Base-by-base conservation (phyloP, 805 yeast species). In the Myxozyma monticola region DNA sequence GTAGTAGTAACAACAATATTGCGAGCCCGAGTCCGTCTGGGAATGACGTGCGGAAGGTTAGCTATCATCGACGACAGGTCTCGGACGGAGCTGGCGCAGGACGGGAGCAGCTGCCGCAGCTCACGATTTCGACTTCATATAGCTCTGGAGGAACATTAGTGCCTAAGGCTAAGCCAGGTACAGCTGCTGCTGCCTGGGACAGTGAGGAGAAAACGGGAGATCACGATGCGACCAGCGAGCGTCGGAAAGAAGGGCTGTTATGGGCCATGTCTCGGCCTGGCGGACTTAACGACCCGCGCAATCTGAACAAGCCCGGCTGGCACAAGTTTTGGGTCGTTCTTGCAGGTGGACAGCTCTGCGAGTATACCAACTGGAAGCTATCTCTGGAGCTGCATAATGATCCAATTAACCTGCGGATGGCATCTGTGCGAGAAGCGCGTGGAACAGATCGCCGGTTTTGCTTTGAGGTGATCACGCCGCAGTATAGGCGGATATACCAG, bases 271-370 rank as follows among this genome's bases (percentile, higher is more conserved):
- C 69, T 10, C 62, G 71, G 7, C 73, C 76, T 7, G 68, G 65
- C 0, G 67, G 67, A 10, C 54, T 63, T 15, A 50, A 62, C 45
- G 65, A 65, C 48, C 65, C 71, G 28, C 48, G 65, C 5, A 68
- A 65, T 45, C 55, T 68, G 17, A 66, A 67, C 42, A 69, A 69
- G 45, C 60, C 65, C 10, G 72, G 71, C 2, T 89, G 96, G 96
- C 95, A 88, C 65, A 88, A 87, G 61, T 89, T 84, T 65, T 86
- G 95, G 90, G 85, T 88, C 0, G 86, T 82, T 0, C 71, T 88
- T 42, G 76, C 78, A 12, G 78, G 80, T n/a, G 89, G 91, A 1
- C 76, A 74, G 50, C 69, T 88, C 36, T 72, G 75, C 37, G 93
- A 88, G 62, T 88, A 78, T 63, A 75, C 84, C 38, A 89, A 88